Evolutionary conservation across 345 rosid species (phyloP).

Genomic region (Sonneratia caseolaris): DNA sequence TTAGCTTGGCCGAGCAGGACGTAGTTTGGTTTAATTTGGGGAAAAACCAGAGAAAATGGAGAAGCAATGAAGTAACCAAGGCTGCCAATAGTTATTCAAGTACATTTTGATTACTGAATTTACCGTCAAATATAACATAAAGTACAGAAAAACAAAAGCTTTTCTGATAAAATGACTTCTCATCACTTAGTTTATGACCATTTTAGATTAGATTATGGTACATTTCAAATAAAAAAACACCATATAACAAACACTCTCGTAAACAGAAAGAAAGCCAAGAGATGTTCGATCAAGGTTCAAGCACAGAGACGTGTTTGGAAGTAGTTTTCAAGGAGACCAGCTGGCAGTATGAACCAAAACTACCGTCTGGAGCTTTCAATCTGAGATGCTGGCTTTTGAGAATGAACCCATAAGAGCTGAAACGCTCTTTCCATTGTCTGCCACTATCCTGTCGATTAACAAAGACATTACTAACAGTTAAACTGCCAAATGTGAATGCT

Average conservation of each 20-base stretch:
- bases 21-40: no score
- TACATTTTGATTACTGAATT: no score
- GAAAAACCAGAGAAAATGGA: not conserved
- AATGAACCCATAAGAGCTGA: not conserved
- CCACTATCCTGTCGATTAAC: not conserved
- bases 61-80: not conserved
- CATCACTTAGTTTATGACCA: no score
- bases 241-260: no score
- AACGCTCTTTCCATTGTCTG: not conserved
- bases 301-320: not conserved
- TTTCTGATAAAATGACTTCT: no score
- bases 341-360: not conserved
- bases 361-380: not conserved
- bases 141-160: no score
- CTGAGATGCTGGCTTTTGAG: not conserved
- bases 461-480: no score
- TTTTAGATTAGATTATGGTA: no score
- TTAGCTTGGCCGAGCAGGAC: not conserved
- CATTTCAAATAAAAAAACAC: not conserved
- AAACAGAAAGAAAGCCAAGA: not conserved
- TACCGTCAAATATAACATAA: not conserved
- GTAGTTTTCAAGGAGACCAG: not conserved
- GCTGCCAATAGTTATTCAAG: no score
- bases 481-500: no score
- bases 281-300: not conserved